Evolutionary conservation across 1,139 yeast species (phyloP), one percentile per base, ranked within the genome.

Genomic region (Hemisphaericaspora subhashii): DNA sequence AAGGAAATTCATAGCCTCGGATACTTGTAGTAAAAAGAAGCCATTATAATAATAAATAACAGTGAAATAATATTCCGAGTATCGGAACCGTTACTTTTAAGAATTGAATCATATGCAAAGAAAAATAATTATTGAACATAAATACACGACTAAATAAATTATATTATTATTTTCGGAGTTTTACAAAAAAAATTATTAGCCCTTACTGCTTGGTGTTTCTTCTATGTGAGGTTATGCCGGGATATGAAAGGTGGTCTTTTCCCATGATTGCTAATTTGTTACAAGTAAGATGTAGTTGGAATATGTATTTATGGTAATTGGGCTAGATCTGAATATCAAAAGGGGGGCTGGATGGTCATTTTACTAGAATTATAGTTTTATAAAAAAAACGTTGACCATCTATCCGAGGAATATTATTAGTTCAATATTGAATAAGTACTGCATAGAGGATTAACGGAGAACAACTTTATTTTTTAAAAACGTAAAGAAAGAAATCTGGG

Each of bases 1-100:
- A n/a, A n/a, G n/a, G n/a, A n/a, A n/a, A n/a, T n/a, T n/a, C n/a
- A 13, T 27, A 27, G 31, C 31, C 31, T 27, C 31, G 31, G 31
- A 11, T 27, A 27, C 21, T 7, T 20, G 6, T 20, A 20, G n/a
- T n/a, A 14, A 7, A 13, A 9, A 11, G 26, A 12, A 14, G 5
- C 15, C 8, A 3, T 13, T 13, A 25, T 25, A 12, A 12, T 13
- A 13, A 13, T 13, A 12, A 27, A 14, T 7, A 26, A 14, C 7
- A 26, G 6, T n/a, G 13, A 4, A 16, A 14, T 11, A 4, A 15
- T 15, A 27, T 6, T 15, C 31, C 31, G 31, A 27, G 16, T 27
- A 4, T 27, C 31, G 31, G 31, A 27, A 27, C 31, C 31, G 31
- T 27, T 27, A 10, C 3, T 22, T 6, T 22, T 22, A 6, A 12